phyloP scores from a whole-genome alignment of 192 early-diverging fungal species.

The Backusella sp. region DNA sequence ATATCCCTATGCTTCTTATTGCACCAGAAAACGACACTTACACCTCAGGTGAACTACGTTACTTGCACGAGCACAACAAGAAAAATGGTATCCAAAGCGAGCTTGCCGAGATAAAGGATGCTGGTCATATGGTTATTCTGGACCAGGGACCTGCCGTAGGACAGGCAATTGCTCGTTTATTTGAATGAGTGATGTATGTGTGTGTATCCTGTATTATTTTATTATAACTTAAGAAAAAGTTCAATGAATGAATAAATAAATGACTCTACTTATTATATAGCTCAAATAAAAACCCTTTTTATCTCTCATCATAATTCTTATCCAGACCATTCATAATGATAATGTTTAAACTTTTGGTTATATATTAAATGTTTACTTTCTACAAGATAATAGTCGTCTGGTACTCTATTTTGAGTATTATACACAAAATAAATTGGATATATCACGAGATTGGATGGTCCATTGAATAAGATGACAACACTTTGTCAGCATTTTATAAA shows the following conservation, averaged over 20 bases:
- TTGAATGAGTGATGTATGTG: background rate
- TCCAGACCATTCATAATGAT: background rate
- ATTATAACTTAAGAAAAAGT: background rate
- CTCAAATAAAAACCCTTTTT: background rate
- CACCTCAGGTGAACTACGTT: background rate
- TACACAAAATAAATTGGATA: too few relatives aligned
- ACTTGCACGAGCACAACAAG: background rate
- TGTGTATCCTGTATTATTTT: background rate
- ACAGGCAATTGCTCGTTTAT: background rate
- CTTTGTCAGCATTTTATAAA: too few relatives aligned
- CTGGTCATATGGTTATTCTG: slow-evolving; percentile 10
- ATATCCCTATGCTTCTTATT: background rate
- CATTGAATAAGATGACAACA: too few relatives aligned
- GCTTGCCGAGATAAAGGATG: background rate
- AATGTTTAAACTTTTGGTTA: background rate
- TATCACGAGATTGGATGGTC: too few relatives aligned
- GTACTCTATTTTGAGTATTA: background rate
- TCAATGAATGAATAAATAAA: background rate
- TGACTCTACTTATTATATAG: background rate
- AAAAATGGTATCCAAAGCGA: background rate
- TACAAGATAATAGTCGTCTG: background rate
- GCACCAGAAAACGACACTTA: background rate
- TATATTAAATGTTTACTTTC: too few relatives aligned
- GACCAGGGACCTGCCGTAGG: slow-evolving; percentile 2
- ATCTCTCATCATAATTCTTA: background rate